phyloP scores from a whole-genome alignment of 2,329 filamentous ascomycete species.

The Fusarium guadeloupense region DNA sequence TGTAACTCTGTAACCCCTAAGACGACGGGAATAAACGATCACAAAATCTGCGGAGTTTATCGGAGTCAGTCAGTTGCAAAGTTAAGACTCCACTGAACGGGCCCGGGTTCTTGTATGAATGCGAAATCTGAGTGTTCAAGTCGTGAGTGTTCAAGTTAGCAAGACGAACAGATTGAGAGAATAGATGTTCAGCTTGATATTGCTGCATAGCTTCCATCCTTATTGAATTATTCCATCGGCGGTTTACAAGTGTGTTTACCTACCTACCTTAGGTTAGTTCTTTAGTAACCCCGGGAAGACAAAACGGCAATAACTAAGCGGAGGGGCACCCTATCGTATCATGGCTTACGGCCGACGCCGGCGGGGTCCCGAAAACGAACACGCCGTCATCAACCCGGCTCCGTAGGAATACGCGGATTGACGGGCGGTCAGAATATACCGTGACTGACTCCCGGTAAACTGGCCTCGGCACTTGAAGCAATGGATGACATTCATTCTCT shows the following conservation, averaged over 20 bases:
- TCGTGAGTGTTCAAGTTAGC: background rate
- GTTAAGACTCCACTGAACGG: background rate
- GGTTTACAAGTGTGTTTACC: background rate
- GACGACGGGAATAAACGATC: no score
- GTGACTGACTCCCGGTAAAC: conserved; percentile 14
- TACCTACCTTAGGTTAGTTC: background rate
- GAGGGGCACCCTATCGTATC: conserved; percentile 19
- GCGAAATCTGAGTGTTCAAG: background rate
- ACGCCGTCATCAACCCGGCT: conserved; percentile 21
- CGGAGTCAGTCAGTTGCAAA: no score
- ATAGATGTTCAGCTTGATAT: conserved; percentile 3
- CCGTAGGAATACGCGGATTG: background rate
- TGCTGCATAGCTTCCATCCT: background rate
- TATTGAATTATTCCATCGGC: background rate
- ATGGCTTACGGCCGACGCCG: conserved; percentile 19
- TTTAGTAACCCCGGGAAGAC: conserved; percentile 6
- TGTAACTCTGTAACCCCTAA: no score
- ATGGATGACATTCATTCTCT: conserved; percentile 2
- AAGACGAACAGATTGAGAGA: background rate
- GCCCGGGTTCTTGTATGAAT: background rate
- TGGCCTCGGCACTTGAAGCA: conserved; percentile 27
- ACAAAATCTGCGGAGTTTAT: no score
- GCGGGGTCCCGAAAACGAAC: conserved; percentile 42
- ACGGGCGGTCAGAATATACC: conserved; percentile 6
- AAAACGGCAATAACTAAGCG: conserved; percentile 8